phyloP scores from a whole-genome alignment of 441 rosid genomes.

The Erodium moschatum region DNA sequence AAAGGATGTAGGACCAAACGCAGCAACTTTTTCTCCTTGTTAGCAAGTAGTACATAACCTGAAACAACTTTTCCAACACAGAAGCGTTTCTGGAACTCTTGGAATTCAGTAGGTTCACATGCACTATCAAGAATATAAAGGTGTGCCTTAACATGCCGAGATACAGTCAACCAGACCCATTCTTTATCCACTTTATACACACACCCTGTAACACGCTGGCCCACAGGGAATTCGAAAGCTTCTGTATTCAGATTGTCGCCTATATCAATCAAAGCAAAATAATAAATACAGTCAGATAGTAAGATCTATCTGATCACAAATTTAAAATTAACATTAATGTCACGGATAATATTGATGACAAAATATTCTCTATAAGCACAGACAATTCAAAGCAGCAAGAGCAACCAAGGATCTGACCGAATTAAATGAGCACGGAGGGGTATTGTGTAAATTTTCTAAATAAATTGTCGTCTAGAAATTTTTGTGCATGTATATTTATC shows the following conservation, averaged over 20 bases:
- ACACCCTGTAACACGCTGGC: constrained; percentile 57
- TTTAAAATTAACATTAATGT: not conserved
- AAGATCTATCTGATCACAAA: not conserved
- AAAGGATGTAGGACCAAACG: constrained; percentile 64
- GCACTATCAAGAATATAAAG: constrained; percentile 71
- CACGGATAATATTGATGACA: not conserved
- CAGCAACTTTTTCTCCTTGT: constrained; percentile 58
- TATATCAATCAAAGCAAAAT: constrained; percentile 37
- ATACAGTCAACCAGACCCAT: constrained; percentile 76
- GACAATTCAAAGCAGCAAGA: not conserved
- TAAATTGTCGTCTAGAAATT: not conserved
- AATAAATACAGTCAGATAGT: constrained; percentile 13
- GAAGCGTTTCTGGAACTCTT: constrained; percentile 54
- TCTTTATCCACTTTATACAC: constrained; percentile 82
- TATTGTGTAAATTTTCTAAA: not conserved
- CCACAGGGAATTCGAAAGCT: constrained; percentile 43
- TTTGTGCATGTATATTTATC: not conserved
- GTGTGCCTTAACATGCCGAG: constrained; percentile 65
- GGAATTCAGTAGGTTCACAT: constrained; percentile 63
- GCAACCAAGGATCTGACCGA: not conserved
- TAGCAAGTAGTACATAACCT: constrained; percentile 56
- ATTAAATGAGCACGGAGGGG: not conserved
- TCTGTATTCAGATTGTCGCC: constrained; percentile 29
- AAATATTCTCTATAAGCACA: not conserved
- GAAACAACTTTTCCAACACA: constrained; percentile 55